phyloP scores from a whole-genome alignment of 2,329 filamentous ascomycete genomes.

The Phyllosticta capitalensis region DNA sequence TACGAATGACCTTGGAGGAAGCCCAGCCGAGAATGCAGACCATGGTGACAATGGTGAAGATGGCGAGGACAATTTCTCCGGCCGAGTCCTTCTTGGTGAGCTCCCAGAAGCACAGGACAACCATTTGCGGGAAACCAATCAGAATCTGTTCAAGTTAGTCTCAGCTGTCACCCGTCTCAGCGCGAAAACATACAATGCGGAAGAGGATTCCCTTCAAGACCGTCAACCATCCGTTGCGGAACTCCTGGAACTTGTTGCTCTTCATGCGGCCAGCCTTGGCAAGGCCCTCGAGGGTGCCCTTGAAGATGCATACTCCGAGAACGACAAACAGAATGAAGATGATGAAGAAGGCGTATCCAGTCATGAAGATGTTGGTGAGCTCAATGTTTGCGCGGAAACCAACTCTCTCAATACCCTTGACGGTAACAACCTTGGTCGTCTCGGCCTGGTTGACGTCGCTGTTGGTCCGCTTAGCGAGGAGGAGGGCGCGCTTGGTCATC shows the following conservation, averaged over 20 bases:
- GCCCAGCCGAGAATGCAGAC: constrained; percentile 73
- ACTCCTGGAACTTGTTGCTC: constrained; percentile 78
- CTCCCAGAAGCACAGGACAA: constrained; percentile 87
- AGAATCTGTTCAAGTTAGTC: constrained; percentile 41
- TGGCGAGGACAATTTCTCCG: constrained; percentile 75
- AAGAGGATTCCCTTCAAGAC: constrained; percentile 91
- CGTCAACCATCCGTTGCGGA: constrained; percentile 88
- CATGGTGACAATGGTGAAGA: constrained; percentile 82
- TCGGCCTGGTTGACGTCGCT: constrained; percentile 22
- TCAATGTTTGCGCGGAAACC: constrained; percentile 81
- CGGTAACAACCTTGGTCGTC: constrained; percentile 35
- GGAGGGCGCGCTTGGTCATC: constrained; percentile 20
- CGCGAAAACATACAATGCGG: constrained; percentile 47
- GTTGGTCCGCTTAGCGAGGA: constrained; percentile 11
- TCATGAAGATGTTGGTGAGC: constrained; percentile 86
- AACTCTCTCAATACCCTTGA: constrained; percentile 80
- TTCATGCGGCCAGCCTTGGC: constrained; percentile 70
- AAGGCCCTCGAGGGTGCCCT: constrained; percentile 67
- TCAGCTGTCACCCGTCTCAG: constrained; percentile 16
- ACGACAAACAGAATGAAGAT: constrained; percentile 70
- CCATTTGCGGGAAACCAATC: constrained; percentile 86
- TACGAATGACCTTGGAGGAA: constrained; percentile 76
- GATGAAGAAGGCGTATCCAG: constrained; percentile 79
- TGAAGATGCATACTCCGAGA: constrained; percentile 66
- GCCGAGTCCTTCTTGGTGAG: constrained; percentile 77